Percentiles rank a stretch among this genome's conserved stretches.
These are phyloP conservation scores for Gentiana macrophylla DNA, from an alignment of 257 asterid genomes.

Conservation along the genomic window DNA sequence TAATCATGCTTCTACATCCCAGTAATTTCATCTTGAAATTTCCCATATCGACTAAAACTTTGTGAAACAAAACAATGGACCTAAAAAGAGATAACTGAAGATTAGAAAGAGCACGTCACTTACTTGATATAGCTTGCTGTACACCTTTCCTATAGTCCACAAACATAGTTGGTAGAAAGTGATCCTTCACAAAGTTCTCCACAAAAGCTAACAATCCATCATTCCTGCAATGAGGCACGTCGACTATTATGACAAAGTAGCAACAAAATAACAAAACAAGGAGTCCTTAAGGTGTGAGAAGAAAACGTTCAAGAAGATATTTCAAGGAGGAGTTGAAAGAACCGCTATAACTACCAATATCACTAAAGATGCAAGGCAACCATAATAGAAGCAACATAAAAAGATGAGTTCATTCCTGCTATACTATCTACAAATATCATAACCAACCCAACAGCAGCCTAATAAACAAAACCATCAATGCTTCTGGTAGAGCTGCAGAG, in stretches of 20 bases:
- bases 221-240: conserved; percentile 48
- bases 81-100: conserved; percentile 4
- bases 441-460: neutral
- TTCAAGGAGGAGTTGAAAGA: neutral
- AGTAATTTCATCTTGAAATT: too few relatives aligned
- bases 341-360: neutral
- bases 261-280: neutral
- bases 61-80: conserved; percentile 1
- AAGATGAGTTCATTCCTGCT: too few relatives aligned
- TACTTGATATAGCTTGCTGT: conserved; percentile 98
- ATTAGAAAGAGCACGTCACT: conserved; percentile 28
- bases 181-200: conserved; percentile 98
- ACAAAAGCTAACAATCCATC: conserved; percentile 89
- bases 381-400: too few relatives aligned
- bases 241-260: neutral
- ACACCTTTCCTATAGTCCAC: conserved; percentile 98
- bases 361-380: neutral
- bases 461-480: neutral
- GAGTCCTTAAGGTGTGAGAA: neutral
- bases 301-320: neutral
- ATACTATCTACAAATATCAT: neutral
- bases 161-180: conserved; percentile 92
- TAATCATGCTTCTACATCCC: too few relatives aligned
- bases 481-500: too few relatives aligned
- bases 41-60: too few relatives aligned